Evolutionary conservation across 495 filamentous ascomycete genomes (phyloP), one percentile per base, ranked within the genome.

Genomic region (Pyrenopolyporus hunteri): DNA sequence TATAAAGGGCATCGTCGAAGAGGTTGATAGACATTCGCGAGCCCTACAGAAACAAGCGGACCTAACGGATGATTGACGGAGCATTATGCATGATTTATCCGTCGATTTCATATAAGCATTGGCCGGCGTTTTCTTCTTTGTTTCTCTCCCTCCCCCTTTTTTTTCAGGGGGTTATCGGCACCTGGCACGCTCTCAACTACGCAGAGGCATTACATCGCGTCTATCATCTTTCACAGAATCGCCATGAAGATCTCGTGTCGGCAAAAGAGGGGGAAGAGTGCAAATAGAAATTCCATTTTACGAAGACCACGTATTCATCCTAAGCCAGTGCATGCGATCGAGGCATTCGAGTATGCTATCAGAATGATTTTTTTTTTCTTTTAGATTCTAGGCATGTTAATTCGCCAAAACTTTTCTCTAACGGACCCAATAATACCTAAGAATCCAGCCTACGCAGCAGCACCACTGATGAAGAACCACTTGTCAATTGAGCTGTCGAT

Each of bases 401-500:
- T 35, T 22, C 35, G 51, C 46, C 70, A 46, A 63, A 63, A 57
- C 23, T 63, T 68, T 65, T 66, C 29, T 69, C 53, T 65, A 67
- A 59, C 60, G 50, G 49, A 35, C 50, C 58, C 58, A 64, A 28
- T 3, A 33, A 37, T n/a, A 32, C n/a, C n/a, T n/a, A n/a, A n/a
- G n/a, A n/a, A n/a, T 49, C 36, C 25, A 62, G 23, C 39, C 80
- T 92, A 96, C 51, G 89, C 85, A 67, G 94, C 90, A 74, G 94
- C 94, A 74, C 94, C 94, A 74, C 93, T 97, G 79, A 99, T 99
- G 85, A 97, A 99, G 87, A 99, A 99, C 94, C 95, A 99, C 85
- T 99, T 99, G 85, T 99, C 94, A 72, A 97, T 96, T 80, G 87
- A 94, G 68, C 88, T 85, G 74, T 99, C 94, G 66, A 98, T 96